Conservation (phyloP, 2,329 filamentous ascomycete genomes). For the Capronia epimyces region DNA sequence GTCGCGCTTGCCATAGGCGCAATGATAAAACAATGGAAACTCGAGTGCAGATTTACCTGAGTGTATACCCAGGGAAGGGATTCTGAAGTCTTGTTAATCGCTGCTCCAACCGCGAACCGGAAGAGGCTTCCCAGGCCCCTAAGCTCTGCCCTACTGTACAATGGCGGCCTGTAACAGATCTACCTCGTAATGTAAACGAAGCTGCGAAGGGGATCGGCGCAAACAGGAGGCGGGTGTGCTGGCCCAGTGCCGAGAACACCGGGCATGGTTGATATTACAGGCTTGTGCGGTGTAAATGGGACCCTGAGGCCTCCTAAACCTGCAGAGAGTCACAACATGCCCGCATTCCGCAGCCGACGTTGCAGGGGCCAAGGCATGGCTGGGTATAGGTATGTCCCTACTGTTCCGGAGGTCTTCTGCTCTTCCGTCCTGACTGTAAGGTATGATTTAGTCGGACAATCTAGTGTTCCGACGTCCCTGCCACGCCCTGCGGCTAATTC, state of each 20-base stretch:
- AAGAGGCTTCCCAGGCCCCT: no score
- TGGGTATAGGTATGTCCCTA: no score
- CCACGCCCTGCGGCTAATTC: not conserved
- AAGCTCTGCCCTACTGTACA: not conserved
- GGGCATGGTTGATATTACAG: not conserved
- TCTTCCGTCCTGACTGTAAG: no score
- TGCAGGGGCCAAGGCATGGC: no score
- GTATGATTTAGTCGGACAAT: no score
- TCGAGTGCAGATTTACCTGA: not conserved
- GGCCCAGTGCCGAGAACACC: not conserved
- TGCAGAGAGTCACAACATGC: not conserved
- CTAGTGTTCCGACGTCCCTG: not conserved
- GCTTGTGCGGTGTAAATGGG: not conserved
- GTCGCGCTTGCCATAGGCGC: slow-evolving; percentile 12
- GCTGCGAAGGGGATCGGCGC: not conserved
- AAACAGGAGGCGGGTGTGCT: not conserved
- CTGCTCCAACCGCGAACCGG: not conserved
- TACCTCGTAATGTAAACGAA: not conserved
- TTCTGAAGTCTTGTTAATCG: not conserved
- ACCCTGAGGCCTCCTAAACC: not conserved
- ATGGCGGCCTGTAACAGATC: not conserved
- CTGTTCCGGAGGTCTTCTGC: no score
- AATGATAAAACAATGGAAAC: slow-evolving; percentile 14
- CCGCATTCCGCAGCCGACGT: not conserved
- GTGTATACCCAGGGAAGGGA: not conserved